Evolutionary conservation across 1,139 yeast genomes (phyloP).

Genomic region (Suhomyces guaymorum): DNA sequence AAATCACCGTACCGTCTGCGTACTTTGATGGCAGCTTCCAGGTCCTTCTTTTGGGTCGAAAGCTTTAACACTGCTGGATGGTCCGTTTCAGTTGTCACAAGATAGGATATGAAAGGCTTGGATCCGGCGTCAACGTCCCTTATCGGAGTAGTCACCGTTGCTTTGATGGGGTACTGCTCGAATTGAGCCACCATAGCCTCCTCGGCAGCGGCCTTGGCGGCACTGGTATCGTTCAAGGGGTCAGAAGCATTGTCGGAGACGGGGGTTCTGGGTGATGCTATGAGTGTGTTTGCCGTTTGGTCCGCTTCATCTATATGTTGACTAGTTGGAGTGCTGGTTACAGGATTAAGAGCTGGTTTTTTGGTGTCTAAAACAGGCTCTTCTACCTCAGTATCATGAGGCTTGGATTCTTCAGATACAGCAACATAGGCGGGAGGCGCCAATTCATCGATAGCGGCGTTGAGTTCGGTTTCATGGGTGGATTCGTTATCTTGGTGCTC

Average conservation of each 20-base stretch:
- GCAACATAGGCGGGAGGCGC: too few relatives aligned
- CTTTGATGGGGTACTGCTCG: constrained; percentile 32
- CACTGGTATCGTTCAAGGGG: neutral
- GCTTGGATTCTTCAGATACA: too few relatives aligned
- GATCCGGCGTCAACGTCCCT: constrained; percentile 76
- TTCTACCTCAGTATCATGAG: too few relatives aligned
- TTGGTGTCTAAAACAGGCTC: too few relatives aligned
- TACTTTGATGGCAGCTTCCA: constrained; percentile 50
- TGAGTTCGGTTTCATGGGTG: neutral
- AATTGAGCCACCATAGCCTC: constrained; percentile 12
- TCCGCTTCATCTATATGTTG: constrained; percentile 2
- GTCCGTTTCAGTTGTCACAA: constrained; percentile 63
- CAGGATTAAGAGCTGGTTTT: too few relatives aligned
- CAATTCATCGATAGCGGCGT: neutral
- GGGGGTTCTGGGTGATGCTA: constrained; percentile 1
- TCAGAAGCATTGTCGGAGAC: constrained; percentile 1
- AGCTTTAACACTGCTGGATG: constrained; percentile 45
- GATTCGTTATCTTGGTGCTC: constrained; percentile 1
- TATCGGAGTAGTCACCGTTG: constrained; percentile 67
- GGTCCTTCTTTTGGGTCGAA: constrained; percentile 16
- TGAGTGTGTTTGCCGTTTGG: constrained; percentile 3
- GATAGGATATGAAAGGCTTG: constrained; percentile 78
- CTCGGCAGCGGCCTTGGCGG: neutral
- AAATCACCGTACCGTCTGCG: constrained; percentile 85
- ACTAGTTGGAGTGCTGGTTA: too few relatives aligned